phyloP scores from a whole-genome alignment of 176 grass and related monocot genomes.

The Phragmites australis region DNA sequence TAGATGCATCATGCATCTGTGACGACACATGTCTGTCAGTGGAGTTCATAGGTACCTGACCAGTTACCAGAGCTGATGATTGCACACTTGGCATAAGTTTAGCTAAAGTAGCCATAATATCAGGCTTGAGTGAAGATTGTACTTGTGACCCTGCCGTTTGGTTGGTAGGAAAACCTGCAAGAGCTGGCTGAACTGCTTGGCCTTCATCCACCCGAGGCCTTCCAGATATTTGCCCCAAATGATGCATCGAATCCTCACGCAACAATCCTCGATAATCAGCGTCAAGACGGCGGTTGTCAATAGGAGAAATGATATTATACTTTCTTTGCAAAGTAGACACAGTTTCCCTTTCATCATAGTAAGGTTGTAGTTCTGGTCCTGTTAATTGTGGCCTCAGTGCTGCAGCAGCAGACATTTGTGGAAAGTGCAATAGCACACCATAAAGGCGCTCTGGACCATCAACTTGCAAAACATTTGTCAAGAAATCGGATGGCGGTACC shows the following conservation, averaged over 20 bases:
- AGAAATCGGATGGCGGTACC: slow-evolving; percentile 85
- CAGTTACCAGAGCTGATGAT: slow-evolving; percentile 37
- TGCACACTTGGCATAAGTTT: slow-evolving; percentile 66
- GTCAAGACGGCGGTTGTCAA: slow-evolving; percentile 30
- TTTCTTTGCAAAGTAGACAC: slow-evolving; percentile 40
- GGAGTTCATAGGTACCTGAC: slow-evolving; percentile 46
- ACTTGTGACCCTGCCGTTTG: slow-evolving; percentile 46
- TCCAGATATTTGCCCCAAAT: slow-evolving; percentile 21
- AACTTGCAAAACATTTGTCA: slow-evolving; percentile 75
- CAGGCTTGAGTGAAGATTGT: slow-evolving; percentile 66
- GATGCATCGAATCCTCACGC: slow-evolving; percentile 38
- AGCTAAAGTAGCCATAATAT: slow-evolving; percentile 77
- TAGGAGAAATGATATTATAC: slow-evolving; percentile 36
- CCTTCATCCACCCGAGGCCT: slow-evolving; percentile 42
- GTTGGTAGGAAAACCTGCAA: slow-evolving; percentile 31
- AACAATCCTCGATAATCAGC: slow-evolving; percentile 43
- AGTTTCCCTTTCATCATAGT: slow-evolving; percentile 48
- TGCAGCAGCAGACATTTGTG: slow-evolving; percentile 57
- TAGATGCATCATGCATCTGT: slow-evolving; percentile 39
- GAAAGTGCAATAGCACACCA: slow-evolving; percentile 81
- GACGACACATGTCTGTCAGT: slow-evolving; percentile 8
- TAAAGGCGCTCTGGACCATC: slow-evolving; percentile 86
- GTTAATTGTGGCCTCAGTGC: slow-evolving; percentile 50
- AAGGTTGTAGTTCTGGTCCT: slow-evolving; percentile 37
- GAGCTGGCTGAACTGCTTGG: slow-evolving; percentile 39